Percentiles rank a stretch among this genome's conserved stretches.
phyloP scores from a whole-genome alignment of 1,284 basidiomycete species.

The Takashimella tepidaria region DNA sequence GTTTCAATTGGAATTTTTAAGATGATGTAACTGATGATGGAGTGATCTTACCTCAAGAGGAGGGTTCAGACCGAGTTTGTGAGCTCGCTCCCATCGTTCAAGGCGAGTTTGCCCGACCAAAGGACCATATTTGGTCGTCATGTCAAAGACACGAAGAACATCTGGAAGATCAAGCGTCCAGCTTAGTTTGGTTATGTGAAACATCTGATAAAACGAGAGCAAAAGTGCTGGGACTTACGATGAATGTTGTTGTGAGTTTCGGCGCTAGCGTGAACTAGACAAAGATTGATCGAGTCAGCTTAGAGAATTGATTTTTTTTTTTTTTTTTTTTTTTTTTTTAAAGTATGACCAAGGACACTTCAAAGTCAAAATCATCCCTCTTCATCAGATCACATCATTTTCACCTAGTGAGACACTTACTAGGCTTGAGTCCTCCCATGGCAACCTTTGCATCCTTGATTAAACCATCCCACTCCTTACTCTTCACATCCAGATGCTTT shows the following conservation, averaged over 20 bases:
- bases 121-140: slow-evolving; percentile 79
- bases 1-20: not conserved
- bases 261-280: slow-evolving; percentile 37
- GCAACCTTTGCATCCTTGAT: slow-evolving; percentile 52
- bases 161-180: slow-evolving; percentile 49
- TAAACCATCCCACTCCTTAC: slow-evolving; percentile 56
- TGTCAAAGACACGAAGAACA: slow-evolving; percentile 75
- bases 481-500: slow-evolving; percentile 45
- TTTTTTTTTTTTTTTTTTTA: too few species aligned
- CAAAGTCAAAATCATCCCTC: not conserved
- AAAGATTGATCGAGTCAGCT: slow-evolving; percentile 2
- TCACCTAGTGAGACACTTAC: slow-evolving; percentile 54
- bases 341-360: not conserved
- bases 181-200: not conserved
- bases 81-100: slow-evolving; percentile 82
- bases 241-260: slow-evolving; percentile 42
- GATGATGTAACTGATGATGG: not conserved
- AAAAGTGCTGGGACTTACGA: slow-evolving; percentile 24
- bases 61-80: slow-evolving; percentile 72
- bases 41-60: slow-evolving; percentile 63
- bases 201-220: not conserved
- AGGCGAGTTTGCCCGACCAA: slow-evolving; percentile 76
- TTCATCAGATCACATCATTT: too few species aligned
- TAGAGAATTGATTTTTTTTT: too few species aligned
- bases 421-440: slow-evolving; percentile 57